Conservation (phyloP, 257 asterid species). For the Haberlea rhodopensis region DNA sequence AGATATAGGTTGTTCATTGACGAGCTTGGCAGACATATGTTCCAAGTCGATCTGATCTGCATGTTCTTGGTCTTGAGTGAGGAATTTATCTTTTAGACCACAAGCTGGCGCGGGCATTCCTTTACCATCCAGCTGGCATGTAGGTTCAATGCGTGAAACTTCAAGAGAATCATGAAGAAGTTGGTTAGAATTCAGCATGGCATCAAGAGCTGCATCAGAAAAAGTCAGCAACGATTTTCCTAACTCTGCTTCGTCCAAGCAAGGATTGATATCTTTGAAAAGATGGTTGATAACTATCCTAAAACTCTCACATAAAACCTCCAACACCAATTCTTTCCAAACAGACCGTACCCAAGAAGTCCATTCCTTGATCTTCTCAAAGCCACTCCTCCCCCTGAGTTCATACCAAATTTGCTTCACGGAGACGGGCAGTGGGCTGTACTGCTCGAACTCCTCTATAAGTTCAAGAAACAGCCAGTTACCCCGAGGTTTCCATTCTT, state of each 20-base stretch:
- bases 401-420: conserved; percentile 92
- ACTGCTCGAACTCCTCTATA: conserved; percentile 52
- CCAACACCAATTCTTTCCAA: conserved; percentile 55
- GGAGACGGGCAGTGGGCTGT: conserved; percentile 56
- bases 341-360: conserved; percentile 33
- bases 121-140: conserved; percentile 28
- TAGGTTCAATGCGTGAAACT: conserved; percentile 38
- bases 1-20: conserved; percentile 26
- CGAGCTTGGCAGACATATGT: conserved; percentile 23
- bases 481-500: conserved; percentile 65
- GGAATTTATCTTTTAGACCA: conserved; percentile 21
- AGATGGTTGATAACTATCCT: conserved; percentile 41
- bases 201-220: conserved; percentile 32
- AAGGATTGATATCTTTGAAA: conserved; percentile 33
- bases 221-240: conserved; percentile 34
- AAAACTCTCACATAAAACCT: conserved; percentile 47
- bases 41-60: conserved; percentile 14
- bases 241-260: no score
- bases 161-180: conserved; percentile 28
- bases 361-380: conserved; percentile 58
- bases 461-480: conserved; percentile 68
- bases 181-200: conserved; percentile 30
- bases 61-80: conserved; percentile 24
- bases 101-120: conserved; percentile 19
- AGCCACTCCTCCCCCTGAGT: conserved; percentile 45